Percentiles rank a stretch among this genome's conserved stretches.
phyloP scores from a whole-genome alignment of 2,329 filamentous ascomycete genomes.

The Ophioceras dolichostomum region DNA sequence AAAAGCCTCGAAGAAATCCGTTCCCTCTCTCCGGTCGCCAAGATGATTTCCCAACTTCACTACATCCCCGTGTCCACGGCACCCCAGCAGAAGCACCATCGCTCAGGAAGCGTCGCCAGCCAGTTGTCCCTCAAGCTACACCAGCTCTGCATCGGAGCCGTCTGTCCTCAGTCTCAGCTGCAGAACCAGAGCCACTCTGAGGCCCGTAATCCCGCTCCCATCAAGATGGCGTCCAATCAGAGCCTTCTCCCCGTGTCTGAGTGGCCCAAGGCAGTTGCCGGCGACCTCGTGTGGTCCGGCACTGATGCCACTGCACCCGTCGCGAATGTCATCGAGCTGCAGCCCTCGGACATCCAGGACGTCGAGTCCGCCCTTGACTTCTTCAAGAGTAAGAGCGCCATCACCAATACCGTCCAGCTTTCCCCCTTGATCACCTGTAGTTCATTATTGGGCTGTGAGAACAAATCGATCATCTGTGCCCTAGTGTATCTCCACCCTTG shows the following conservation, averaged over 20 bases:
- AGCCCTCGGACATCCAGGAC: constrained; percentile 7
- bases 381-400: constrained; percentile 14
- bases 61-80: not conserved
- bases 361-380: constrained; percentile 12
- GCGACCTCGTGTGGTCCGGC: constrained; percentile 1
- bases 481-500: no score
- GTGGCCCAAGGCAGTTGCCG: not conserved
- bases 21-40: no score
- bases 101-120: not conserved
- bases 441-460: no score
- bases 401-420: not conserved
- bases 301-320: not conserved
- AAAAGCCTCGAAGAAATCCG: no score
- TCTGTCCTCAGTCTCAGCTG: not conserved
- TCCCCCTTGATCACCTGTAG: no score
- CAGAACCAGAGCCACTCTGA: not conserved
- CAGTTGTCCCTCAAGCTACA: not conserved
- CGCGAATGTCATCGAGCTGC: constrained; percentile 8
- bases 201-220: not conserved
- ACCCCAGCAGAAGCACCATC: not conserved
- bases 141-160: not conserved
- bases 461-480: no score
- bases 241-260: not conserved
- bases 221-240: not conserved
- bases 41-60: not conserved